Evolutionary conservation across 306 rosid species (phyloP), one percentile per base, ranked within the genome.

Genomic region (Pterocarpus santalinus): DNA sequence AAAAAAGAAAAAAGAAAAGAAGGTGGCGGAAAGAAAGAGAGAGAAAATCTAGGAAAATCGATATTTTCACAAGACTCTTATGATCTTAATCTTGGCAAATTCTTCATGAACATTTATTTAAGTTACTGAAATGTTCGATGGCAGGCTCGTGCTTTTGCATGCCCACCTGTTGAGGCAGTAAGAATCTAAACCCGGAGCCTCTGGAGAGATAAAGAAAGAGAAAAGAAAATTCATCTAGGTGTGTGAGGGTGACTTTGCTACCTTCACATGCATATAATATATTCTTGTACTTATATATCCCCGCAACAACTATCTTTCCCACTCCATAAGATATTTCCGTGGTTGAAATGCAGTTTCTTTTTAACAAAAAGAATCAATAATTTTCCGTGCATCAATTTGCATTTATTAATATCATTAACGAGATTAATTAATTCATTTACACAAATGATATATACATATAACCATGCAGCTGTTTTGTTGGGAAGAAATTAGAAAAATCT

Each of bases 41-140:
- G 4, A 33, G 38, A 22, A 5, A 22, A 5, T 2, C 16, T 17
- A 8, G 5, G 28, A 15, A 71, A 72, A 56, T 5, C 4, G 49
- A 63, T 47, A 66, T 38, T 65, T 80, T 66, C 47, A 72, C 83
- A 67, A 47, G 34, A 72, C 79, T 85, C 79, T 63, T 77, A 52
- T 71, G n/a, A 69, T 62, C 74, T 61, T 61, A 43, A 51, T 52
- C 22, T 41, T 71, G 32, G 36, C 35, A 51, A 35, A 22, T 28
- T 62, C 16, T 81, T 16, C 0, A 51, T n/a, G 14, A 55, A n/a
- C 58, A 43, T 39, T 65, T 22, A 14, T 43, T 53, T 28, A 22
- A 10, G 67, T 3, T 28, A 28, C 1, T 39, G 65, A 58, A 58
- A 46, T 64, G 33, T 9, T 72, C 3, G 58, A 63, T 72, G 60